Conservation (phyloP, 2,329 filamentous ascomycete species). For the Aureobasidium mangrovei region DNA sequence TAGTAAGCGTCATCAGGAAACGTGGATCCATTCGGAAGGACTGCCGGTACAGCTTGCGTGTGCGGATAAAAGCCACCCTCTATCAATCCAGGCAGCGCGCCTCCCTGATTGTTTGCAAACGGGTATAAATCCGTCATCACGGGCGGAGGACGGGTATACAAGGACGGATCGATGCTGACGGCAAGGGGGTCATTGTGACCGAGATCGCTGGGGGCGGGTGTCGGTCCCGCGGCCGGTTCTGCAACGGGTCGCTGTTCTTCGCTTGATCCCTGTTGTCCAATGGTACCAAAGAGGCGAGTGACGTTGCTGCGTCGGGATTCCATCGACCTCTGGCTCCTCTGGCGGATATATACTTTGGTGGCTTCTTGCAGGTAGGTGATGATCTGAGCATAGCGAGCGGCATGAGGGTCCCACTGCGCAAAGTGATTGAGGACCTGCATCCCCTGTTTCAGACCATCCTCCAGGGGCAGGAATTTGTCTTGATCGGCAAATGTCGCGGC, state of each 20-base stretch:
- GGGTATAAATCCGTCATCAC: constrained; percentile 2
- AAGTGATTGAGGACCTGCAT: constrained; percentile 23
- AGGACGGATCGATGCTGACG: neutral
- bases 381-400: constrained; percentile 23
- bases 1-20: constrained; percentile 11
- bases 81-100: neutral
- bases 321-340: neutral
- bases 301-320: constrained; percentile 2
- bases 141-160: neutral
- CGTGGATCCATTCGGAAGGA: neutral
- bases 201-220: neutral
- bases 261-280: neutral
- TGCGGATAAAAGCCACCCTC: neutral
- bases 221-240: neutral
- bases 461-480: constrained; percentile 18
- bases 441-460: constrained; percentile 19
- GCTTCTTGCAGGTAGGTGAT: constrained; percentile 18
- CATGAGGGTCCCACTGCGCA: constrained; percentile 22
- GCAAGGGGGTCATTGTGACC: neutral
- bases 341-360: constrained; percentile 2
- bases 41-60: neutral
- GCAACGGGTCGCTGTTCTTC: neutral
- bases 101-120: neutral
- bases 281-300: constrained; percentile 2
- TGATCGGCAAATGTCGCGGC: constrained; percentile 22